Base-by-base conservation (phyloP, 164 flowering plant species). In the Cinnamomum chago region DNA sequence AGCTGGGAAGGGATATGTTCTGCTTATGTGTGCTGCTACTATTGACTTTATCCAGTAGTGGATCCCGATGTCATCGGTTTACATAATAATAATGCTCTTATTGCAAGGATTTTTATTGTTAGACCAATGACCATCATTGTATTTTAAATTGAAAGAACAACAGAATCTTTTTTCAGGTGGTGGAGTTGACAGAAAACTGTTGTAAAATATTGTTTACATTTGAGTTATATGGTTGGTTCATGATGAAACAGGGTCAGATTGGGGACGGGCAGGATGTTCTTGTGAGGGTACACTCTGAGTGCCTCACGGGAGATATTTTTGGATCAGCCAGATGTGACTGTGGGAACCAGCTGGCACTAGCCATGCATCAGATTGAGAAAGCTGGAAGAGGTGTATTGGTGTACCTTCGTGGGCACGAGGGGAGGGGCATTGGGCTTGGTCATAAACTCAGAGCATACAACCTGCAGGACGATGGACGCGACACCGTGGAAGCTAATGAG, bases 241-340 rank as follows among this genome's bases (percentile, higher is more conserved):
- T 73, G 50, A 25, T 77, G 13, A 58, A 50, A 78, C 88, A 94
- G 99, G 99, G 99, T 76, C 95, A 91, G 0, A 88, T 96, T 62
- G 98, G 99, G 14, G 94, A 94, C 78, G 99, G 99, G 20, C 83
- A 85, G 70, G 94, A 96, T 77, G 77, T 96, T 74, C 93, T 96
- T 51, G 99, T 96, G 76, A 86, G 99, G 76, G 99, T 96, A 55
- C 99, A 96, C 83, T 94, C 98, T 20, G 98, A 96, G 77, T 96
- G 99, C 81, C 90, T 96, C n/a, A 94, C 98, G 9, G 98, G 98
- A 62, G 98, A 96, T 75, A 92, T 96, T 80, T 96, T 96, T 77
- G 97, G 98, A n/a, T 96, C 99, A 33, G 94, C 93, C 30, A 87
- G 97, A 79, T 96, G 98, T 65, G 98, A 94, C 73, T 96, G 98